Evolutionary conservation across 1,139 yeast species (phyloP), one percentile per base, ranked within the genome.

Genomic region (Saccharomycopsis crataegensis): DNA sequence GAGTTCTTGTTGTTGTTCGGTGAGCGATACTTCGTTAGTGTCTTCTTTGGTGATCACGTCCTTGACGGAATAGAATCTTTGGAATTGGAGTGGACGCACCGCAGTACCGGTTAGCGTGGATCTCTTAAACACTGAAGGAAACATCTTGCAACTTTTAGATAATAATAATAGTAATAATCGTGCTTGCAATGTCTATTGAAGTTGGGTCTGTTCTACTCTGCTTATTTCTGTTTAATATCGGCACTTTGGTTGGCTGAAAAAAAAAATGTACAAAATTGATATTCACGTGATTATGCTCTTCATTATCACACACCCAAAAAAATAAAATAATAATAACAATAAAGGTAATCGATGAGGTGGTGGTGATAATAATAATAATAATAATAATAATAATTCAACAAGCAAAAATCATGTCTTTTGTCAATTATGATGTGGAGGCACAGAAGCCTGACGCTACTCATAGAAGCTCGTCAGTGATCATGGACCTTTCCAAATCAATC

Each of bases 1-100:
- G 17, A 68, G 56, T 45, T 62, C 66, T 34, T 59, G 57, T 50
- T 64, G 65, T 12, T 60, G 58, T 42, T 60, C 61, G 36, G 36
- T 51, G 16, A 56, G 36, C 32, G 38, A 8, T 8, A 43, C 33
- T 7, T 22, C 7, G 11, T 50, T 41, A 44, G 43, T 46, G 43
- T 46, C 37, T 36, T 52, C 38, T n/a, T 44, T 43, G 41, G 45
- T 43, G 28, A 22, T 28, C 28, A 37, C 44, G 43, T 52, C 55
- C 28, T 45, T 40, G 12, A 34, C 38, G 28, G 28, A 22, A 22
- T 22, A 22, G 28, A 22, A 22, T 52, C 55, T 33, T 45, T 40
- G 12, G 31, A 37, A 11, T 38, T 32, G 34, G 53, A 40, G 33
- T 45, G 34, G 36, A 17, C 17, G 32, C 45, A 37, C 11, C 12